phyloP scores from a whole-genome alignment of 129 eudicot genomes.

The Flaveria ramosissima region DNA sequence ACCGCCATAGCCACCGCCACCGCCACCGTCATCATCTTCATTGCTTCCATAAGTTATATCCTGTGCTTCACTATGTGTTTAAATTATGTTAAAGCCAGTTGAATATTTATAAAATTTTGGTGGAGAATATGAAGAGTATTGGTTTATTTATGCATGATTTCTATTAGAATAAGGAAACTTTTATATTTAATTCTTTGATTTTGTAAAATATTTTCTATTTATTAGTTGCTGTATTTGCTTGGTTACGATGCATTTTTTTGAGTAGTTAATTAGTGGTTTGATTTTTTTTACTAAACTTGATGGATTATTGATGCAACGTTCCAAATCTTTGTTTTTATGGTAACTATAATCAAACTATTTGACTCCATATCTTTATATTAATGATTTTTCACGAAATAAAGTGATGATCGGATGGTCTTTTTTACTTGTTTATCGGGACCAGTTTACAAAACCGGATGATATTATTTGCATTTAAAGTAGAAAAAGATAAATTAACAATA shows the following conservation, averaged over 20 bases:
- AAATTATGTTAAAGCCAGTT: not conserved
- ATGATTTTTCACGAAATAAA: too few relatives aligned
- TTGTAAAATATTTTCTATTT: constrained; percentile 15
- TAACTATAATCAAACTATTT: constrained; percentile 16
- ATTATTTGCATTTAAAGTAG: too few relatives aligned
- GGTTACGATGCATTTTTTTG: constrained; percentile 16
- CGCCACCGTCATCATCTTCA: not conserved
- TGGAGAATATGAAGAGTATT: not conserved
- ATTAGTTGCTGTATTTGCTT: constrained; percentile 23
- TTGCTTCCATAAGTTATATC: not conserved
- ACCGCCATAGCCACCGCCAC: not conserved
- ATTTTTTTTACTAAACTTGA: constrained; percentile 8
- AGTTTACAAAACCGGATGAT: too few relatives aligned
- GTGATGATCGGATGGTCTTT: too few relatives aligned
- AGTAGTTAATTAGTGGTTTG: not conserved
- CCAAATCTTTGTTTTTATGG: constrained; percentile 23
- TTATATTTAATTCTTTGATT: constrained; percentile 22
- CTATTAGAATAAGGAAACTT: constrained; percentile 15
- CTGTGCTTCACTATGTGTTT: not conserved
- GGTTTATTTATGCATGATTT: constrained; percentile 25
- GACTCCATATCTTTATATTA: not conserved
- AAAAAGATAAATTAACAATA: too few relatives aligned
- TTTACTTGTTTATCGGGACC: too few relatives aligned
- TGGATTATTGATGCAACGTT: constrained; percentile 18
- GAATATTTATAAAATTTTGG: not conserved